phyloP scores from a whole-genome alignment of 2,329 filamentous ascomycete species.

The Fusarium temperatum region DNA sequence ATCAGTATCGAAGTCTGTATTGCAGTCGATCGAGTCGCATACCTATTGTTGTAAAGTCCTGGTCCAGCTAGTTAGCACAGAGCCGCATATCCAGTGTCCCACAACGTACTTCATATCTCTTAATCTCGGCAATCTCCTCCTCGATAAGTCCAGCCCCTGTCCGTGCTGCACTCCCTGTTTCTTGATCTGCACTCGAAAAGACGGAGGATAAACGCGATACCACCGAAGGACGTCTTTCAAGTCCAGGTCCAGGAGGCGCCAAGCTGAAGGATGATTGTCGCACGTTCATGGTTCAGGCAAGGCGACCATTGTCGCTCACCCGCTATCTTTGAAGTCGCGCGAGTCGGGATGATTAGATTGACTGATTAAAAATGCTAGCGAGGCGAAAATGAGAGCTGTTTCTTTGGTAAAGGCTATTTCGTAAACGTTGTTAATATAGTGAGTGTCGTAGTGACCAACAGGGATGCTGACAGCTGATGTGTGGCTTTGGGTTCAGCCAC shows the following conservation, averaged over 20 bases:
- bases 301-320: constrained; percentile 51
- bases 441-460: constrained; percentile 24
- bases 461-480: constrained; percentile 25
- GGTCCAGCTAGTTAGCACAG: constrained; percentile 21
- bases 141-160: constrained; percentile 77
- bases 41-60: constrained; percentile 95
- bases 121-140: constrained; percentile 97
- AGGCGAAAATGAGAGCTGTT: background rate
- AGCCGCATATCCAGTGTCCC: constrained; percentile 2
- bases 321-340: constrained; percentile 2
- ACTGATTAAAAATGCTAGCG: background rate
- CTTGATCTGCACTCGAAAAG: constrained; percentile 70
- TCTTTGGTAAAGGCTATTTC: background rate
- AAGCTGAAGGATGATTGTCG: constrained; percentile 61
- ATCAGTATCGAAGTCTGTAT: constrained; percentile 44
- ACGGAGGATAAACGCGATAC: constrained; percentile 73
- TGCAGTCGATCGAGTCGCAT: constrained; percentile 40
- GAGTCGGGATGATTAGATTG: background rate
- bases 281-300: constrained; percentile 56
- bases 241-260: constrained; percentile 51
- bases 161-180: constrained; percentile 58
- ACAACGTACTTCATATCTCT: constrained; percentile 81
- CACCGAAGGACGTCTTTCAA: constrained; percentile 63
- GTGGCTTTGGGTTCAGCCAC: constrained; percentile 40
- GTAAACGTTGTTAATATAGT: constrained; percentile 10